A percentile compares a stretch with the other conserved stretches of the same genome.
Conservation (phyloP, 768 basidiomycete species). For the Royoungia palumana region DNA sequence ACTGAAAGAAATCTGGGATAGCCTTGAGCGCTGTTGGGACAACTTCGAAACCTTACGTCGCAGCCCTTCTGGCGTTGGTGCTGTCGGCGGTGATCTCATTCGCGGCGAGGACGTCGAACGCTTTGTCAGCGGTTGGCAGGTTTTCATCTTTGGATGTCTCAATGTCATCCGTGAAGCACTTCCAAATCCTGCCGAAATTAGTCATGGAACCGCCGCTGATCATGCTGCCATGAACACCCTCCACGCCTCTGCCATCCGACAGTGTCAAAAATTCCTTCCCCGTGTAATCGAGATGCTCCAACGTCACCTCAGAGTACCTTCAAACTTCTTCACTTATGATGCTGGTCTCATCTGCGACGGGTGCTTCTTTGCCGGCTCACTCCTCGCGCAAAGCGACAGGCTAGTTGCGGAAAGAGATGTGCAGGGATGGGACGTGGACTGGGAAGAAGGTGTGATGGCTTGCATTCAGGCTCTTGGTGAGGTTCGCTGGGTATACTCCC, state of each 20-base stretch:
- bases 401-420: slow-evolving; percentile 19
- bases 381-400: slow-evolving; percentile 60
- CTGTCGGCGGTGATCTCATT: slow-evolving; percentile 32
- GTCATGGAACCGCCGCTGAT: slow-evolving; percentile 41
- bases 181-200: slow-evolving; percentile 39
- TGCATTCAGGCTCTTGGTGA: slow-evolving; percentile 76
- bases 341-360: slow-evolving; percentile 85
- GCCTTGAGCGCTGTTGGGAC: slow-evolving; percentile 78
- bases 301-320: slow-evolving; percentile 40
- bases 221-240: slow-evolving; percentile 48
- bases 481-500: slow-evolving; percentile 80
- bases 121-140: slow-evolving; percentile 86
- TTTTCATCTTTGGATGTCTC: slow-evolving; percentile 89
- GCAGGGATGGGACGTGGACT: slow-evolving; percentile 27
- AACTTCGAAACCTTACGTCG: slow-evolving; percentile 69
- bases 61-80: slow-evolving; percentile 41
- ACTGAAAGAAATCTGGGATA: slow-evolving; percentile 81
- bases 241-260: slow-evolving; percentile 44
- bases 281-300: slow-evolving; percentile 50
- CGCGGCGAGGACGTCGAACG: slow-evolving; percentile 54
- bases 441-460: slow-evolving; percentile 35
- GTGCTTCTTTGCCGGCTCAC: slow-evolving; percentile 80
- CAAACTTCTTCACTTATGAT: slow-evolving; percentile 77
- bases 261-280: slow-evolving; percentile 50
- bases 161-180: slow-evolving; percentile 86